A percentile compares a stretch with the other conserved stretches of the same genome.
These are phyloP conservation scores for Eleusine coracana DNA, from an alignment of 176 grass and related monocot genomes.

Conservation along the genomic window DNA sequence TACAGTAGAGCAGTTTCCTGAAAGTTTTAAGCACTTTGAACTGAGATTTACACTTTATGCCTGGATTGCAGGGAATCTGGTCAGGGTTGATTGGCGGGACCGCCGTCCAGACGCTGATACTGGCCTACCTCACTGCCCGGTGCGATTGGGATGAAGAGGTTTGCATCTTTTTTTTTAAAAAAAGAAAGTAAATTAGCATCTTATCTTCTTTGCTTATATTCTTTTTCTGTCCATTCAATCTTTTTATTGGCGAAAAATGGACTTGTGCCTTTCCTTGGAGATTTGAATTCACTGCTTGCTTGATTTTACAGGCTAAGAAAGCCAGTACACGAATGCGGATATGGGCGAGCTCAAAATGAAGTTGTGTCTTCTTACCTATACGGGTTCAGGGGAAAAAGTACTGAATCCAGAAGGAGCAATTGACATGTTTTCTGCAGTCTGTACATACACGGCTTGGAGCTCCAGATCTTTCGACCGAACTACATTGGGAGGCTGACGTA, in stretches of 20 bases:
- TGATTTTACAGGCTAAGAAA: slow-evolving; percentile 25
- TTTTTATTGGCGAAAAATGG: neutral
- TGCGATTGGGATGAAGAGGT: slow-evolving; percentile 71
- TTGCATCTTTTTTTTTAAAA: neutral
- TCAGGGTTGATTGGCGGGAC: slow-evolving; percentile 62
- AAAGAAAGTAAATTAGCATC: too few relatives aligned
- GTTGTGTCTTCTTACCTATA: neutral
- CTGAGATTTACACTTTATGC: neutral
- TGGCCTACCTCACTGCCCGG: slow-evolving; percentile 46
- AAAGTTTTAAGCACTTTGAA: neutral
- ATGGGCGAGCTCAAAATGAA: slow-evolving; percentile 53
- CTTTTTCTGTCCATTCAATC: neutral
- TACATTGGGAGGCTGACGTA: neutral
- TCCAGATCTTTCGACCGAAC: neutral
- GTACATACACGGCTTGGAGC: neutral
- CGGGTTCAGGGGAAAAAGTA: neutral
- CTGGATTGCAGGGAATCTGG: slow-evolving; percentile 65
- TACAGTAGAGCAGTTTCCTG: neutral
- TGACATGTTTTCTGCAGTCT: neutral
- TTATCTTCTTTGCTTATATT: neutral
- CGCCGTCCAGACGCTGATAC: slow-evolving; percentile 51
- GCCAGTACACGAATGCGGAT: slow-evolving; percentile 35
- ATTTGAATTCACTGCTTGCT: neutral
- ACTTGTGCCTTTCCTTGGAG: neutral
- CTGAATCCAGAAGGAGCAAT: neutral